Percentiles rank a stretch among this genome's conserved stretches.
These are phyloP conservation scores for Actinomucor elegans DNA, from an alignment of 371 early-diverging fungal species.

Conservation along the genomic window DNA sequence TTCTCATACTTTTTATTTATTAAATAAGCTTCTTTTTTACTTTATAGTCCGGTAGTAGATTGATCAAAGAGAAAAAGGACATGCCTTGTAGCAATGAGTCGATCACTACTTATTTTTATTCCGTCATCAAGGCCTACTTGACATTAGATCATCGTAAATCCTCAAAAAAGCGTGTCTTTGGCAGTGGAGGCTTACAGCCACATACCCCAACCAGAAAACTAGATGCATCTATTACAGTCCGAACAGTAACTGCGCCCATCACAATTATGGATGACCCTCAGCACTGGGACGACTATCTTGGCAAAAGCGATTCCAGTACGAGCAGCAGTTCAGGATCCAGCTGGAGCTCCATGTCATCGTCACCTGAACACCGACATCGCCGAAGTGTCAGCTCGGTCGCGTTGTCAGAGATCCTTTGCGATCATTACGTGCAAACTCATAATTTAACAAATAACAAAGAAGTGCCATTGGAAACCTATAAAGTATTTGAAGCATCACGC, in stretches of 20 bases:
- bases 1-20: background rate
- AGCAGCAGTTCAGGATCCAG: background rate
- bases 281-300: background rate
- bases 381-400: constrained; percentile 14
- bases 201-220: constrained; percentile 4
- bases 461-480: constrained; percentile 21
- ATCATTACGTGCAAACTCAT: constrained; percentile 32
- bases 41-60: background rate
- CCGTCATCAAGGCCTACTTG: background rate
- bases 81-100: background rate
- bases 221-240: constrained; percentile 8
- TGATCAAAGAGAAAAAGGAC: background rate
- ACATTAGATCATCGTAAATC: background rate
- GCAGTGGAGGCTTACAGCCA: background rate
- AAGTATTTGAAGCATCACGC: constrained; percentile 18
- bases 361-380: background rate
- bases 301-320: constrained; percentile 1
- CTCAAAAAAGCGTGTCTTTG: background rate
- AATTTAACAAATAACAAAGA: constrained; percentile 6
- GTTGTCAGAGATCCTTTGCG: constrained; percentile 37
- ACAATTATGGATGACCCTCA: background rate
- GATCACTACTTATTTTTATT: background rate
- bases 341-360: background rate
- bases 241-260: constrained; percentile 4
- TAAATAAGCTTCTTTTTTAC: background rate